phyloP scores from a whole-genome alignment of 2,329 filamentous ascomycete species.

The Nectriaceae sp. region DNA sequence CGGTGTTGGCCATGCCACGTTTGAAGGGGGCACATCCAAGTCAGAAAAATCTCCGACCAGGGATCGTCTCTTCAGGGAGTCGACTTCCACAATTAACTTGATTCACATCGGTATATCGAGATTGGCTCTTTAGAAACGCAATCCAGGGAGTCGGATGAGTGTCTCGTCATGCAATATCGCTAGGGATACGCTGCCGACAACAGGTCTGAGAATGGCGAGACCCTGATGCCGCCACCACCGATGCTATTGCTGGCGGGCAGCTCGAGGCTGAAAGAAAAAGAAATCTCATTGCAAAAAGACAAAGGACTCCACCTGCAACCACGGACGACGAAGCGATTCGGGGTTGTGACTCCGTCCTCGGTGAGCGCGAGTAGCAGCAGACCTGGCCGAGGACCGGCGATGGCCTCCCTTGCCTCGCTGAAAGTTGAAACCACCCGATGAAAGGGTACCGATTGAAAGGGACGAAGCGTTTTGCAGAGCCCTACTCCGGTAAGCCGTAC shows the following conservation, averaged over 20 bases:
- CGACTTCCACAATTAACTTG: constrained; percentile 8
- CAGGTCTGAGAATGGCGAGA: constrained; percentile 7
- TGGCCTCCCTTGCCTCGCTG: background rate
- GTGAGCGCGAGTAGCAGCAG: background rate
- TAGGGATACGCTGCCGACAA: constrained; percentile 18
- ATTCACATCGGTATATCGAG: constrained; percentile 22
- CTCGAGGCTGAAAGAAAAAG: background rate
- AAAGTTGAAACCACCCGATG: background rate
- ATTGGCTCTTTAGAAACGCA: constrained; percentile 21
- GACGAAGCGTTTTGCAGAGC: background rate
- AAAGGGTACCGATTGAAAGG: background rate
- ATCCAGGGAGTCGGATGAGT: constrained; percentile 15
- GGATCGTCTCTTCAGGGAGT: constrained; percentile 3
- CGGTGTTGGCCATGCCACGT: constrained; percentile 6
- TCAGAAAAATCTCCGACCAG: constrained; percentile 19
- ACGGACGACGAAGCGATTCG: background rate
- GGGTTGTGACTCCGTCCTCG: background rate
- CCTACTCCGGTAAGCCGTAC: background rate
- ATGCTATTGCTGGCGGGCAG: background rate
- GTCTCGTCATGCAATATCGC: constrained; percentile 22
- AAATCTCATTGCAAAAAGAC: background rate
- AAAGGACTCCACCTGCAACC: background rate
- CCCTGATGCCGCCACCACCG: constrained; percentile 4
- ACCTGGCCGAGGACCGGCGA: background rate
- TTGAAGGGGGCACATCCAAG: constrained; percentile 13